Conservation (phyloP, 2,329 filamentous ascomycete genomes). For the Polytolypa hystricis region DNA sequence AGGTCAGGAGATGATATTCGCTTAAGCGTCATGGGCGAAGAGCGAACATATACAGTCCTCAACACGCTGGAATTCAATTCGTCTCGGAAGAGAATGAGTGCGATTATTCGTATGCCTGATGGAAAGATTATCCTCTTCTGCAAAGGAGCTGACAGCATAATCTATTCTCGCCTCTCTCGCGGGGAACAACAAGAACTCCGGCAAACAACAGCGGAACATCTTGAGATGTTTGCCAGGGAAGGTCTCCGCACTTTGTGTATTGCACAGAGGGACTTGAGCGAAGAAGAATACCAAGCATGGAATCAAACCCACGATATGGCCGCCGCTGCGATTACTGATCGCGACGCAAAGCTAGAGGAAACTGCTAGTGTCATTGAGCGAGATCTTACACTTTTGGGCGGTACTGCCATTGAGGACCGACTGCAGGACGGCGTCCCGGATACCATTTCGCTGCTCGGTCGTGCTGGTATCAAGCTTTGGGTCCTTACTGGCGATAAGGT, state of each 20-base stretch:
- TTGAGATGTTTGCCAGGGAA: slow-evolving; percentile 94
- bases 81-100: slow-evolving; percentile 92
- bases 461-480: slow-evolving; percentile 97
- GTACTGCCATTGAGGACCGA: slow-evolving; percentile 93
- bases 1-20: slow-evolving; percentile 69
- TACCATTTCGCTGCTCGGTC: slow-evolving; percentile 78
- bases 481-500: slow-evolving; percentile 97
- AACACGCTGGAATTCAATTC: slow-evolving; percentile 98
- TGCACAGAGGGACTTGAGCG: slow-evolving; percentile 66
- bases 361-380: slow-evolving; percentile 87
- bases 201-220: slow-evolving; percentile 74
- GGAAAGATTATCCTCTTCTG: slow-evolving; percentile 83
- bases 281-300: slow-evolving; percentile 77
- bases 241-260: slow-evolving; percentile 91
- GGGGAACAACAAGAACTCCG: slow-evolving; percentile 81
- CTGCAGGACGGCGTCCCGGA: slow-evolving; percentile 95
- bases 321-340: slow-evolving; percentile 68
- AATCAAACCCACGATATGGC: slow-evolving; percentile 79
- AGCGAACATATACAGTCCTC: slow-evolving; percentile 73
- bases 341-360: slow-evolving; percentile 85
- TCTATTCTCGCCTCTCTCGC: slow-evolving; percentile 78
- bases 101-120: slow-evolving; percentile 89
- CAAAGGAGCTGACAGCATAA: slow-evolving; percentile 95
- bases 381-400: slow-evolving; percentile 75
- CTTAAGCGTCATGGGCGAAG: slow-evolving; percentile 76